A percentile compares a stretch with the other conserved stretches of the same genome.
These are phyloP conservation scores for Phaeosphaeriaceae sp. DNA, from an alignment of 2,329 filamentous ascomycete species.

Conservation along the genomic window DNA sequence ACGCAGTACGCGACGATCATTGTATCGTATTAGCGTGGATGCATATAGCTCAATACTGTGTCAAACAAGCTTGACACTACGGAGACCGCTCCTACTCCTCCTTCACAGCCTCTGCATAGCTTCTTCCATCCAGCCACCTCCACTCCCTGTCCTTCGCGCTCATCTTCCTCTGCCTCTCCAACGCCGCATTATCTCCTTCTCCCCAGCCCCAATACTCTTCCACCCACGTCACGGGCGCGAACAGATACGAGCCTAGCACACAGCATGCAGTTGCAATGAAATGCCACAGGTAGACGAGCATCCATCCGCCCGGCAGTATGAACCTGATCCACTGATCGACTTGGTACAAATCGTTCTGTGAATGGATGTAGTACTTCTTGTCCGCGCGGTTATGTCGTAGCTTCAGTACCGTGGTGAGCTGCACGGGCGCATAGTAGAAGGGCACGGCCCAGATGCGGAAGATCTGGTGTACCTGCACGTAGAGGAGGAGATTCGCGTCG, in stretches of 20 bases:
- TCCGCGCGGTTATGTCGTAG: conserved; percentile 58
- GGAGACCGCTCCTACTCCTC: conserved; percentile 9
- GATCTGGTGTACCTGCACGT: conserved; percentile 74
- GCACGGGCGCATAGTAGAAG: conserved; percentile 72
- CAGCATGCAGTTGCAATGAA: conserved; percentile 70
- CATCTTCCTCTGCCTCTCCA: conserved; percentile 15
- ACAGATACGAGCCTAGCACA: conserved; percentile 61
- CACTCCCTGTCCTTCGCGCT: conserved; percentile 9
- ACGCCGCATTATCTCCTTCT: conserved; percentile 4
- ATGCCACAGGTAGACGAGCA: conserved; percentile 69
- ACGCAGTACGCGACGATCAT: background rate
- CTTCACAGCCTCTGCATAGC: conserved; percentile 13
- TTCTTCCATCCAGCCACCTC: conserved; percentile 17
- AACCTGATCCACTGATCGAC: conserved; percentile 78
- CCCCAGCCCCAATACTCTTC: conserved; percentile 28
- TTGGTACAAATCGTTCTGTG: conserved; percentile 85
- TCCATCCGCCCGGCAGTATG: conserved; percentile 64
- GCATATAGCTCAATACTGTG: background rate
- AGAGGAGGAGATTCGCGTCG: conserved; percentile 69
- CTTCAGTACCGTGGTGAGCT: conserved; percentile 71
- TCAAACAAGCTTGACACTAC: conserved; percentile 11
- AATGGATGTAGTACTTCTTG: conserved; percentile 72
- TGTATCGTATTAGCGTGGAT: background rate
- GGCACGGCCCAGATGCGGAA: conserved; percentile 82
- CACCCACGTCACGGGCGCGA: conserved; percentile 55